phyloP scores from a whole-genome alignment of 345 rosid genomes.

The Euphorbia pulcherrima region DNA sequence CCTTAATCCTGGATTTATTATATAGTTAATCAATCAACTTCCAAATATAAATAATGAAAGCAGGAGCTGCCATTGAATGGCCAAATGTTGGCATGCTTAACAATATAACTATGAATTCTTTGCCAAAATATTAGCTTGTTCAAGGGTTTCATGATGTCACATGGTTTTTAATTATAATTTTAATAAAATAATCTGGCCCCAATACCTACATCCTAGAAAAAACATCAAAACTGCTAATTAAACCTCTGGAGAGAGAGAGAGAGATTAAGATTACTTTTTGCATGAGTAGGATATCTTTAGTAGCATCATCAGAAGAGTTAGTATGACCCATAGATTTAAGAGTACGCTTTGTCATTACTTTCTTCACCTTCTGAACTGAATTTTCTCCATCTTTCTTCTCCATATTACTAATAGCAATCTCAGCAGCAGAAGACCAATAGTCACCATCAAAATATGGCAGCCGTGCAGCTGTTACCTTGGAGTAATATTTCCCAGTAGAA shows the following conservation, averaged over 20 bases:
- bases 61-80: too few species aligned
- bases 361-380: conserved; percentile 25
- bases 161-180: too few species aligned
- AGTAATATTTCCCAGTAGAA: conserved; percentile 22
- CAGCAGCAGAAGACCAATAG: conserved; percentile 45
- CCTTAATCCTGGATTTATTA: too few species aligned
- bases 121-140: too few species aligned
- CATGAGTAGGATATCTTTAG: conserved; percentile 44
- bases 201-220: background rate
- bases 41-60: background rate
- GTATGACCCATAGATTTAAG: conserved; percentile 43
- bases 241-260: background rate
- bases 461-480: conserved; percentile 41
- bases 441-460: conserved; percentile 63
- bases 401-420: conserved; percentile 28
- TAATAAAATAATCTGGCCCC: too few species aligned
- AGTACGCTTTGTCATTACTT: conserved; percentile 31
- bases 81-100: too few species aligned
- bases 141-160: too few species aligned
- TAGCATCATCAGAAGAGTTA: conserved; percentile 32
- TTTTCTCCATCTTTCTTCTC: conserved; percentile 23
- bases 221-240: background rate
- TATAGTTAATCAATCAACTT: background rate
- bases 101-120: background rate
- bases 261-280: conserved; percentile 35